These are phyloP conservation scores for Leccinum ochraceum DNA, from an alignment of 768 basidiomycete species.

Conservation along the genomic window DNA sequence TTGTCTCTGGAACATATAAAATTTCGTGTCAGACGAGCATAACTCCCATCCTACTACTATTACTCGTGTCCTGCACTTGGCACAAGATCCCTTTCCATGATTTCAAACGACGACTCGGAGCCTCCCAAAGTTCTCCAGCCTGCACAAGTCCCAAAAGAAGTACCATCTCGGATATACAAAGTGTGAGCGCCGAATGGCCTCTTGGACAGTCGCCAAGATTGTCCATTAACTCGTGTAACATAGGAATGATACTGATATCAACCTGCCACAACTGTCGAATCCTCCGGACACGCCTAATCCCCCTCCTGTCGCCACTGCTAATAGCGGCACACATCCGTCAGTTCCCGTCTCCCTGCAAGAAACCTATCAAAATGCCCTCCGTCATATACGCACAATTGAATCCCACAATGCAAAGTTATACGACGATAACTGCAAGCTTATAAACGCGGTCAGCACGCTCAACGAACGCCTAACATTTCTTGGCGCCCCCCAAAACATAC, in stretches of 20 bases:
- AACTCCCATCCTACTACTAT: background rate
- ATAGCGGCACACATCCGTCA: constrained; percentile 41
- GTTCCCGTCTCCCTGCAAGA: constrained; percentile 44
- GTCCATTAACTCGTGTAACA: background rate
- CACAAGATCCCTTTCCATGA: constrained; percentile 8
- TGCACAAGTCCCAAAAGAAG: constrained; percentile 13
- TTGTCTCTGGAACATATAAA: constrained; percentile 14
- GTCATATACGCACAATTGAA: constrained; percentile 35
- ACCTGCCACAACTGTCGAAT: constrained; percentile 2
- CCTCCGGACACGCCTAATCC: constrained; percentile 6
- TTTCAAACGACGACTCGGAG: constrained; percentile 3
- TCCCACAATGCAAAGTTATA: constrained; percentile 36
- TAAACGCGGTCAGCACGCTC: constrained; percentile 30
- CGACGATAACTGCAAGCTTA: constrained; percentile 39
- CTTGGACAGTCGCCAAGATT: background rate
- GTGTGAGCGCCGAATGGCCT: constrained; percentile 13
- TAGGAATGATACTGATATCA: constrained; percentile 7
- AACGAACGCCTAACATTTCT: constrained; percentile 31
- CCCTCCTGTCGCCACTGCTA: background rate
- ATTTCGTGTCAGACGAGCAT: background rate
- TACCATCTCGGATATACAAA: background rate
- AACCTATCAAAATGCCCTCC: constrained; percentile 21
- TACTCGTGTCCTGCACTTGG: constrained; percentile 1
- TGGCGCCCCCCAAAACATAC: constrained; percentile 18
- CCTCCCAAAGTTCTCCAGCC: constrained; percentile 9